Evolutionary conservation across 257 asterid species (phyloP).

Genomic region (Primulina eburnea): DNA sequence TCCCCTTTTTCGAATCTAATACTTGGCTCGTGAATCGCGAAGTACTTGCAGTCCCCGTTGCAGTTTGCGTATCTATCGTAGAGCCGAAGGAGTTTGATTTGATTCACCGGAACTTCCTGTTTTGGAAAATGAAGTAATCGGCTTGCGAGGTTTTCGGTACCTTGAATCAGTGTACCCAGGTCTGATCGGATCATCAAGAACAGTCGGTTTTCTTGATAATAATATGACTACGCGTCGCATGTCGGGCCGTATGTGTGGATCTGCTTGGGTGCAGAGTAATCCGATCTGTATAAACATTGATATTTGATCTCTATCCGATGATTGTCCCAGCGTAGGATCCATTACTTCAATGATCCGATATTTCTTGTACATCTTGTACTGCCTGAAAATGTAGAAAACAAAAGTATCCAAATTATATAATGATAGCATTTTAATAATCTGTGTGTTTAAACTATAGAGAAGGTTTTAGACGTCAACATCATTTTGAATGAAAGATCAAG

Average conservation of each 20-base stretch:
- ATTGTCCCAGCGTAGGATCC: constrained; percentile 62
- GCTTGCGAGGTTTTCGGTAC: constrained; percentile 39
- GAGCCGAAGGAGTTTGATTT: constrained; percentile 42
- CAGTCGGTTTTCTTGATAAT: constrained; percentile 63
- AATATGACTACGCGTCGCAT: constrained; percentile 72
- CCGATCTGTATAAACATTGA: constrained; percentile 56
- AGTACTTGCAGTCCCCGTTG: constrained; percentile 39
- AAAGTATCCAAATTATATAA: constrained; percentile 1
- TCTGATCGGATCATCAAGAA: constrained; percentile 69
- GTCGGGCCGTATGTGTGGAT: constrained; percentile 66
- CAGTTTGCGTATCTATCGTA: constrained; percentile 38
- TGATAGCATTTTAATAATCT: neutral
- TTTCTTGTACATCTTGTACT: constrained; percentile 74
- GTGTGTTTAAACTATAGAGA: neutral
- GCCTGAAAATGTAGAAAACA: constrained; percentile 43
- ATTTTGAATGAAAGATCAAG: constrained; percentile 8
- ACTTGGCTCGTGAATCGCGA: constrained; percentile 29
- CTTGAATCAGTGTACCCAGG: constrained; percentile 76
- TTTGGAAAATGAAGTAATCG: constrained; percentile 31
- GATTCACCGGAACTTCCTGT: constrained; percentile 52
- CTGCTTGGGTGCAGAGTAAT: constrained; percentile 74
- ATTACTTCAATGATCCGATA: constrained; percentile 52
- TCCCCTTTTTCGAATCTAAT: constrained; percentile 43
- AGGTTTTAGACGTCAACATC: no score
- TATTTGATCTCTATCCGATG: constrained; percentile 52